phyloP scores from a whole-genome alignment of 495 filamentous ascomycete species.

The Halenospora varia region DNA sequence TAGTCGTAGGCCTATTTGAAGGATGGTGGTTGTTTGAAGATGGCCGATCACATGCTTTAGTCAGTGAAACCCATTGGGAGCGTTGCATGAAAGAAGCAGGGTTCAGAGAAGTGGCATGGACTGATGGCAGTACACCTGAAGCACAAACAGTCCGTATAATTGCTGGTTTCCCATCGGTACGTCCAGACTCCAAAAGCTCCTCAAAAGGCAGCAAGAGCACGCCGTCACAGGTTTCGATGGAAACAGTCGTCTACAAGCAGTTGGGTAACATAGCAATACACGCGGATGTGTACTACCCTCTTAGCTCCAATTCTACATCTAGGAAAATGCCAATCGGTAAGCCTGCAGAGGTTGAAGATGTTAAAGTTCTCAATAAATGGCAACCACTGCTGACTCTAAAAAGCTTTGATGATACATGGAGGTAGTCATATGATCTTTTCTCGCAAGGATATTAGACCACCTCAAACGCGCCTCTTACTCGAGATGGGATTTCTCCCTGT shows the following conservation, averaged over 20 bases:
- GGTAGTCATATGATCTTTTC: constrained; percentile 47
- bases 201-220: too few species aligned
- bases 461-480: constrained; percentile 38
- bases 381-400: background rate
- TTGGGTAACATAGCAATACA: constrained; percentile 20
- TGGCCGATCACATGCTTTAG: constrained; percentile 42
- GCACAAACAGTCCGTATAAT: constrained; percentile 32
- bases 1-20: constrained; percentile 38
- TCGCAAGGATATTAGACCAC: constrained; percentile 38
- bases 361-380: background rate
- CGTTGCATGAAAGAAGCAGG: constrained; percentile 34
- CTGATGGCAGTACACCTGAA: constrained; percentile 39
- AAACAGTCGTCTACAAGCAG: constrained; percentile 29
- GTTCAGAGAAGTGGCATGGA: constrained; percentile 46
- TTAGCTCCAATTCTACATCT: background rate
- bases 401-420: constrained; percentile 56
- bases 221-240: constrained; percentile 1
- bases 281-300: constrained; percentile 44
- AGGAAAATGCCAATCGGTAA: constrained; percentile 22
- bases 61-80: constrained; percentile 33
- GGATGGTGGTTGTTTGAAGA: constrained; percentile 52
- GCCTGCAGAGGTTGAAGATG: background rate
- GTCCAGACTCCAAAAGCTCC: background rate
- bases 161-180: background rate
- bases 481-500: constrained; percentile 44